Percentiles rank a stretch among this genome's conserved stretches.
Evolutionary conservation across 495 filamentous ascomycete species (phyloP).

Genomic region (Rhizodiscina lignyota): DNA sequence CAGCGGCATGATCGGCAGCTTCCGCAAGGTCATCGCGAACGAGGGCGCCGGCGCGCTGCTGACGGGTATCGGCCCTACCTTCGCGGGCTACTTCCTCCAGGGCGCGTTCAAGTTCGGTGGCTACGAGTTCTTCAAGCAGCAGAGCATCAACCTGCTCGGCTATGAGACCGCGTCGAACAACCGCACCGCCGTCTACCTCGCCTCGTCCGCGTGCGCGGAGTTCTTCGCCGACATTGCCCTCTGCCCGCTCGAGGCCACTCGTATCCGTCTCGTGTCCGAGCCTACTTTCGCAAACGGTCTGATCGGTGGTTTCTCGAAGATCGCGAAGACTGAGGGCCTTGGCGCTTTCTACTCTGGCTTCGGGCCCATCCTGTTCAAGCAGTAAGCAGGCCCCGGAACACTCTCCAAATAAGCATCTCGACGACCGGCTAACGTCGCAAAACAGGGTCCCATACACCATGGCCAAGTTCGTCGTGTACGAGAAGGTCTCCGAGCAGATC

Average conservation of each 20-base stretch:
- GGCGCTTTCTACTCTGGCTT: constrained; percentile 28
- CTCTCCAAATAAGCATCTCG: no score
- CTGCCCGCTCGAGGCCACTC: constrained; percentile 26
- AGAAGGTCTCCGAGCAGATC: constrained; percentile 79
- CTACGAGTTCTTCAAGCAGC: constrained; percentile 32
- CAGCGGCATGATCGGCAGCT: constrained; percentile 25
- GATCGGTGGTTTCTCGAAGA: constrained; percentile 23
- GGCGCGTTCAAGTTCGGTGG: constrained; percentile 30
- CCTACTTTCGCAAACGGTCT: constrained; percentile 26
- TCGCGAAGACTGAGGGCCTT: constrained; percentile 23
- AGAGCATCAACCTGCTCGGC: constrained; percentile 25
- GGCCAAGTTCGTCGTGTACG: constrained; percentile 99
- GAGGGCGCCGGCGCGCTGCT: constrained; percentile 24
- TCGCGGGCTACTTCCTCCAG: constrained; percentile 29
- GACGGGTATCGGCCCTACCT: constrained; percentile 25
- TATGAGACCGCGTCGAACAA: constrained; percentile 24
- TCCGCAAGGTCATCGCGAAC: constrained; percentile 23
- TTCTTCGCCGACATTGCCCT: constrained; percentile 29
- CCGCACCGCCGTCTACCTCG: constrained; percentile 28
- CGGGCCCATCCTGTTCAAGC: constrained; percentile 30
- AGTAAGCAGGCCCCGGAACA: no score
- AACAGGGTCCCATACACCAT: constrained; percentile 94
- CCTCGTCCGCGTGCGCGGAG: constrained; percentile 23
- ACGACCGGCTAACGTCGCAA: no score
- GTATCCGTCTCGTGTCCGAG: constrained; percentile 24